Percentiles rank a stretch among this genome's conserved stretches.
Evolutionary conservation across 495 filamentous ascomycete species (phyloP).

Genomic region (Penicillium goetzii): DNA sequence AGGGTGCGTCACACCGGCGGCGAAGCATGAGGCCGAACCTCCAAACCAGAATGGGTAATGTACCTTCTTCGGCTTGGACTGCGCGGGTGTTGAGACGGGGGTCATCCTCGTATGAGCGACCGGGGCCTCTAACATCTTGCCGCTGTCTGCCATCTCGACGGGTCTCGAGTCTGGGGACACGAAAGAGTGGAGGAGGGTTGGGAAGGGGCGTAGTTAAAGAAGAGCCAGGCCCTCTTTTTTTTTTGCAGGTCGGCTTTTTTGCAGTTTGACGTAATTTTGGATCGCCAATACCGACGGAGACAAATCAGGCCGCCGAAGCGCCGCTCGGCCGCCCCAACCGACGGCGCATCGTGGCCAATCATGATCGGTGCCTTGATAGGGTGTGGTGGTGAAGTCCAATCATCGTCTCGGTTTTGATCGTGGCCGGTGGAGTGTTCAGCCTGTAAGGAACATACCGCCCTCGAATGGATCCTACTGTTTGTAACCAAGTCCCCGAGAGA

Average conservation of each 20-base stretch:
- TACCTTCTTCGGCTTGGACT: conserved; percentile 44
- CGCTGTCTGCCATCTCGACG: conserved; percentile 46
- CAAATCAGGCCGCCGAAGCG: conserved; percentile 46
- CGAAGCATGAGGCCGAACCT: conserved; percentile 86
- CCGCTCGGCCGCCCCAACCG: conserved; percentile 30
- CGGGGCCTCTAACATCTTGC: conserved; percentile 41
- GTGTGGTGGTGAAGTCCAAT: conserved; percentile 32
- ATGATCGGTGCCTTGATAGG: not conserved
- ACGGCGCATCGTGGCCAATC: conserved; percentile 25
- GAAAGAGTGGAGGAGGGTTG: conserved; percentile 16
- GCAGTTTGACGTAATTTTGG: conserved; percentile 36
- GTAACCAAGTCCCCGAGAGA: not conserved
- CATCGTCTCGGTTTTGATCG: conserved; percentile 39
- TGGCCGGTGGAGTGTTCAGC: conserved; percentile 6
- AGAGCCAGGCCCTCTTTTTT: conserved; percentile 10
- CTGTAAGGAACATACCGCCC: conserved; percentile 27
- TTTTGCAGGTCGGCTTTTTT: conserved; percentile 25
- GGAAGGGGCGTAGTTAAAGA: conserved; percentile 12
- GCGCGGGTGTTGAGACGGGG: conserved; percentile 32
- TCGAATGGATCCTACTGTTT: not conserved
- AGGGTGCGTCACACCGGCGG: conserved; percentile 87
- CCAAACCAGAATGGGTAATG: conserved; percentile 94
- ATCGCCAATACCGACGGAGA: conserved; percentile 38
- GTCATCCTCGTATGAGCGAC: conserved; percentile 30
- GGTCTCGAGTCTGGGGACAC: conserved; percentile 32